Evolutionary conservation across 2,329 filamentous ascomycete genomes (phyloP), one percentile per base, ranked within the genome.

Genomic region (Escovopsis sp.): DNA sequence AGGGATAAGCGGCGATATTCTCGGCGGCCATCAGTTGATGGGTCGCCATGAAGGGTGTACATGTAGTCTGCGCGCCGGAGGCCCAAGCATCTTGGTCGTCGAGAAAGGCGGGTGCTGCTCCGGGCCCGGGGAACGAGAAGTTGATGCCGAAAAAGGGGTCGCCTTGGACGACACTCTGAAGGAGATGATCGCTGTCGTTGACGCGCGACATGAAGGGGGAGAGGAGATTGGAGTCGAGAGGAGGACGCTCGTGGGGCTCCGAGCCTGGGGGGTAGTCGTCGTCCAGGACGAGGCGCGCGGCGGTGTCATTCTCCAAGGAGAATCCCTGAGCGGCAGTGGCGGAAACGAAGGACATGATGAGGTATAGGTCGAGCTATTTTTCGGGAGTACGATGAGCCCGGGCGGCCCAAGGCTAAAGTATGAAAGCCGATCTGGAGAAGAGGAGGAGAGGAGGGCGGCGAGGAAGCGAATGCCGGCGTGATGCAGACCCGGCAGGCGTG

Each of bases 61-160:
- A n/a, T n/a, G 15, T 15, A 10, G 37, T 34, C 18, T 37, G 35
- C 10, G 36, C 16, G 26, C 33, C 23, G n/a, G 36, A 16, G 37
- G 39, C 16, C 41, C 38, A 35, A 31, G 36, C 39, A 18, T 28
- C 37, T 21, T 47, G 45, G 32, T 60, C 58, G 18, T 56, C 60
- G 9, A 71, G 45, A 38, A 71, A 69, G 12, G 57, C 57, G 9
- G 66, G 63, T 8, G 11, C 11, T 2, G 55, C 57, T 33, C 55
- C 58, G 28, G 50, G 55, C 14, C 63, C 57, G 27, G 52, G 31
- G 41, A 56, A 49, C 48, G 55, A 56, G 41, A 70, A 70, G 49
- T 68, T 56, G 39, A 62, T 54, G 36, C 62, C 63, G 37, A 66
- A 66, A 53, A 69, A 70, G 12, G 65, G 61, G 42, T 73, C 68